These are phyloP conservation scores for Citrus reticulata DNA, from an alignment of 345 rosid species.

Conservation along the genomic window DNA sequence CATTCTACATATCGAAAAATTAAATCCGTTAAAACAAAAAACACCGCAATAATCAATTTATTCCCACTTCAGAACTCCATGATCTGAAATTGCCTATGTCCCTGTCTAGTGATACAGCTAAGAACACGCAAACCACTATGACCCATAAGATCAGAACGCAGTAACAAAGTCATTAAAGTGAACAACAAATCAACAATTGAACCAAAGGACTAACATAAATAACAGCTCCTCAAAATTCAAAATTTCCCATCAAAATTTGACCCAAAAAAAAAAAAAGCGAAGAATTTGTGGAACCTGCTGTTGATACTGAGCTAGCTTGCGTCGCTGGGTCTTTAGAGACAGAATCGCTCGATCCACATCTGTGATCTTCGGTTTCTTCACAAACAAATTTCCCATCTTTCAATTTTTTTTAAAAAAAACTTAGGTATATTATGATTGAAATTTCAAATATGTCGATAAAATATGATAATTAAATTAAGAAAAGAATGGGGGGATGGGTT, in stretches of 20 bases:
- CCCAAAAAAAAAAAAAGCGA: background rate
- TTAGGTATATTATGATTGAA: too few relatives aligned
- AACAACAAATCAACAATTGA: background rate
- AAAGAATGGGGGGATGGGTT: too few relatives aligned
- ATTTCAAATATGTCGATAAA: too few relatives aligned
- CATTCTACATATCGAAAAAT: background rate
- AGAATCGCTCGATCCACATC: constrained; percentile 92
- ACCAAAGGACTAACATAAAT: background rate
- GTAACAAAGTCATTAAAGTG: background rate
- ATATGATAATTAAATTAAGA: too few relatives aligned
- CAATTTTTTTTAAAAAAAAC: too few relatives aligned
- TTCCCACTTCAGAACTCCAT: background rate
- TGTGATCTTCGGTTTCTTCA: constrained; percentile 93
- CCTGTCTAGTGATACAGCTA: background rate
- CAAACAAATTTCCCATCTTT: constrained; percentile 82
- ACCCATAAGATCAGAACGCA: background rate
- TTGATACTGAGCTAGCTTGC: constrained; percentile 89
- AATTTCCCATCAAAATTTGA: background rate
- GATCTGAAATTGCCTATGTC: background rate
- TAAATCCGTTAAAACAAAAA: background rate
- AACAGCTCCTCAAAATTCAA: background rate
- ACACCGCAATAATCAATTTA: background rate
- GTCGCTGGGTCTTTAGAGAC: constrained; percentile 91
- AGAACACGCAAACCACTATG: background rate
- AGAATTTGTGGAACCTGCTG: constrained; percentile 49